phyloP scores from a whole-genome alignment of 805 yeast species.

The Wickerhamiella parazyma region DNA sequence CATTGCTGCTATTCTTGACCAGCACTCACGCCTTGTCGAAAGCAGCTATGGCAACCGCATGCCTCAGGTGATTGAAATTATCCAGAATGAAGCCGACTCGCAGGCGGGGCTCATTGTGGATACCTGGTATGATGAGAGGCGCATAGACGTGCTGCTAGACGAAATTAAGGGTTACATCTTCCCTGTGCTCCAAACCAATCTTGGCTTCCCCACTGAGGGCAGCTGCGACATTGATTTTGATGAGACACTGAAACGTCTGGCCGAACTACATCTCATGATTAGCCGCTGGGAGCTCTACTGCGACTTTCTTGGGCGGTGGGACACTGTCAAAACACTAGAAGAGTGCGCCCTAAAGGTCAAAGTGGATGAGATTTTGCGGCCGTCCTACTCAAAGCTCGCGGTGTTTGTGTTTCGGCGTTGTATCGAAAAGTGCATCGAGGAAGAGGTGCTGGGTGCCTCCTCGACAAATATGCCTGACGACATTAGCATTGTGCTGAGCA shows the following conservation, averaged over 20 bases:
- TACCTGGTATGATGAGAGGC: constrained; percentile 64
- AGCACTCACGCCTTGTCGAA: constrained; percentile 69
- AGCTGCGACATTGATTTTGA: constrained; percentile 32
- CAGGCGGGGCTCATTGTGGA: constrained; percentile 83
- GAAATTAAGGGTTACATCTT: constrained; percentile 45
- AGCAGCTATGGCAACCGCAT: constrained; percentile 57
- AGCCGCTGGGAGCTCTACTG: constrained; percentile 59
- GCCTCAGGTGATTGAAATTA: constrained; percentile 50
- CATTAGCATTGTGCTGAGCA: constrained; percentile 56
- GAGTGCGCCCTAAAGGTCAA: constrained; percentile 45
- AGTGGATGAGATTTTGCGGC: constrained; percentile 37
- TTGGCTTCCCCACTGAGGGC: constrained; percentile 4
- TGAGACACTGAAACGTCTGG: constrained; percentile 50
- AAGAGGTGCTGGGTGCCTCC: constrained; percentile 45
- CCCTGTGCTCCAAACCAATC: constrained; percentile 29
- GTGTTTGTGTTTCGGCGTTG: constrained; percentile 62
- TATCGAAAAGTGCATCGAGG: constrained; percentile 70
- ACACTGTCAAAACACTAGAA: constrained; percentile 29
- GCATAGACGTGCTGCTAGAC: constrained; percentile 40
- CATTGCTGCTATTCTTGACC: constrained; percentile 69
- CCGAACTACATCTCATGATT: constrained; percentile 62
- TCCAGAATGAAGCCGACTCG: constrained; percentile 82
- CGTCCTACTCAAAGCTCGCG: constrained; percentile 50
- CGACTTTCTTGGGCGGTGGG: constrained; percentile 57
- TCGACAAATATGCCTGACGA: constrained; percentile 76